Conservation (phyloP, 2,329 filamentous ascomycete genomes). For the Xylariales sp. region DNA sequence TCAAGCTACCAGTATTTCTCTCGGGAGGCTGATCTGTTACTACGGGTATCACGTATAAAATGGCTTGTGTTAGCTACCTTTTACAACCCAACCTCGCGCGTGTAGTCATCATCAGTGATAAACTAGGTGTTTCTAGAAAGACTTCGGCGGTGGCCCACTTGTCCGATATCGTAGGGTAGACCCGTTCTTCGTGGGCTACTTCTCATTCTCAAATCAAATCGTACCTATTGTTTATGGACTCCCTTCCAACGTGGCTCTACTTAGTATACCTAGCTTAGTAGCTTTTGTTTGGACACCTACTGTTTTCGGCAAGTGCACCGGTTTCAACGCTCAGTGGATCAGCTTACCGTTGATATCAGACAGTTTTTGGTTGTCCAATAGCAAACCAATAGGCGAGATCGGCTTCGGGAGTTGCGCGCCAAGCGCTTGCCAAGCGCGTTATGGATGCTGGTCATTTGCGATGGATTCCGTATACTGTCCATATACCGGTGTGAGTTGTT, state of each 20-base stretch:
- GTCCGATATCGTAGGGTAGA: conserved; percentile 1
- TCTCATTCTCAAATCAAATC: background rate
- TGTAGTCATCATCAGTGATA: background rate
- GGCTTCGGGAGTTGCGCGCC: conserved; percentile 25
- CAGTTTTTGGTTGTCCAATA: conserved; percentile 10
- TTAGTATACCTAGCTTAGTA: background rate
- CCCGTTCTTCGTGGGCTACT: background rate
- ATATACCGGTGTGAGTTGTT: background rate
- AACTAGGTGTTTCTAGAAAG: background rate
- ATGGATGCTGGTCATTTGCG: conserved; percentile 12
- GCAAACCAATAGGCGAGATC: background rate
- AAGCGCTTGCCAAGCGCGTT: conserved; percentile 20
- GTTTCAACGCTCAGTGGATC: conserved; percentile 2
- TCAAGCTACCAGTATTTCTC: background rate
- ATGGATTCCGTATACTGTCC: conserved; percentile 8
- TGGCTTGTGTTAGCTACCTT: background rate
- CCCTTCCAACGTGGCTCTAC: background rate
- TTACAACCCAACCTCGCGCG: too few relatives aligned
- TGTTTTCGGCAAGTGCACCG: conserved; percentile 15
- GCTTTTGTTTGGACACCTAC: conserved; percentile 15
- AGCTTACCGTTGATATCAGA: background rate
- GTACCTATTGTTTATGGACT: background rate
- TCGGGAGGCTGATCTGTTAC: background rate
- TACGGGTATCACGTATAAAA: background rate
- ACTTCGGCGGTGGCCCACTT: background rate